A percentile compares a stretch with the other conserved stretches of the same genome.
Evolutionary conservation across 1,284 basidiomycete species (phyloP).

Genomic region (Phlebopus sp.): DNA sequence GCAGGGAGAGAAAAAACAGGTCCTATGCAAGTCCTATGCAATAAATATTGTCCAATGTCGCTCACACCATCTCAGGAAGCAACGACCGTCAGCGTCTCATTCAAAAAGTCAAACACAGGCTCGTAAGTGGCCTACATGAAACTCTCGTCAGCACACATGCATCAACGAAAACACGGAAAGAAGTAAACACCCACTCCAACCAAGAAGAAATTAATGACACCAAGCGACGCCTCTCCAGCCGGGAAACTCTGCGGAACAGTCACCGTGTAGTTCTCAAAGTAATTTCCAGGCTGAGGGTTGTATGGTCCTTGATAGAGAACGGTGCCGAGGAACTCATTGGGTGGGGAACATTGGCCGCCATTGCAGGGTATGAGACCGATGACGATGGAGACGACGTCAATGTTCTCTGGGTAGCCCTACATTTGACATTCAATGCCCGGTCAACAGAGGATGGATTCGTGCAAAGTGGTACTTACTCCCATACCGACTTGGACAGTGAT

Average conservation of each 20-base stretch:
- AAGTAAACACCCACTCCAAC: conserved; percentile 23
- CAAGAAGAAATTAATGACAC: conserved; percentile 25
- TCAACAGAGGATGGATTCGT: too few relatives aligned
- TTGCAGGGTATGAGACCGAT: conserved; percentile 21
- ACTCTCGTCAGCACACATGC: conserved; percentile 3
- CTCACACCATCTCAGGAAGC: too few relatives aligned
- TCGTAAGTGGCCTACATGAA: conserved; percentile 11
- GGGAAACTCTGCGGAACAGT: conserved; percentile 16
- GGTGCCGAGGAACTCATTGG: conserved; percentile 18
- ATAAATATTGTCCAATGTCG: too few relatives aligned
- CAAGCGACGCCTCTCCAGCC: conserved; percentile 16
- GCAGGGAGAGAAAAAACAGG: too few relatives aligned
- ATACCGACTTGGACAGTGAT: conserved; percentile 21
- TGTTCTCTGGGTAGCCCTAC: conserved; percentile 20
- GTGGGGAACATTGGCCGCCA: conserved; percentile 13
- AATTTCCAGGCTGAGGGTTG: background rate
- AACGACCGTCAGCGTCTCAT: conserved; percentile 4
- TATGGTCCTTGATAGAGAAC: conserved; percentile 26
- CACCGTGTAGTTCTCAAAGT: conserved; percentile 22
- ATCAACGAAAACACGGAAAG: background rate
- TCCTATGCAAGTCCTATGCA: too few relatives aligned
- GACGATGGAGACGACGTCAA: conserved; percentile 26
- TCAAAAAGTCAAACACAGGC: conserved; percentile 25
- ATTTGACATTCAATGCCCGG: too few relatives aligned
- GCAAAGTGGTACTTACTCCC: conserved; percentile 15